Evolutionary conservation across 2,329 filamentous ascomycete species (phyloP).

Genomic region (Neoarthrinium moseri): DNA sequence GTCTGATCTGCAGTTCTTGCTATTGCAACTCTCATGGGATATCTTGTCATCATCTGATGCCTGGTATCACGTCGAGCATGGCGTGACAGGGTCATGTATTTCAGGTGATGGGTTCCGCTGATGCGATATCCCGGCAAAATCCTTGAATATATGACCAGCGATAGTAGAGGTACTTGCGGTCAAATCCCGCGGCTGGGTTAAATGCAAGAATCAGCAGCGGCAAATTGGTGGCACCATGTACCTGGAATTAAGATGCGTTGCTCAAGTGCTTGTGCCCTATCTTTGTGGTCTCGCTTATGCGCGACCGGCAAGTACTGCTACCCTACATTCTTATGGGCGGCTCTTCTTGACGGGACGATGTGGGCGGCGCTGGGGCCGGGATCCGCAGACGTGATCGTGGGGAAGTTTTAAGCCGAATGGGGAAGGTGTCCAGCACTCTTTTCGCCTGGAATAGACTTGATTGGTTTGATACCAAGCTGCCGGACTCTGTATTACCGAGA

Average conservation of each 20-base stretch:
- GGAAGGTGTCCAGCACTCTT: slow-evolving; percentile 1
- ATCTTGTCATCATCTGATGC: background rate
- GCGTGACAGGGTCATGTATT: background rate
- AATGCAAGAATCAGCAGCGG: too few relatives aligned
- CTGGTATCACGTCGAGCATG: background rate
- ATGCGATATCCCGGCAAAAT: background rate
- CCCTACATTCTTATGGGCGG: background rate
- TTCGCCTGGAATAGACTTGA: background rate
- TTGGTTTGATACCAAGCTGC: background rate
- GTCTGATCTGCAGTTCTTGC: background rate
- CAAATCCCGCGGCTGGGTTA: too few relatives aligned
- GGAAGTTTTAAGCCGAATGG: background rate
- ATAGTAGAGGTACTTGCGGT: background rate
- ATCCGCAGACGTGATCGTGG: background rate
- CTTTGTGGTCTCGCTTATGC: background rate
- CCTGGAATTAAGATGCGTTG: too few relatives aligned
- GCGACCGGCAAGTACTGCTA: background rate
- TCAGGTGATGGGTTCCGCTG: background rate
- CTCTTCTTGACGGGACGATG: slow-evolving; percentile 4
- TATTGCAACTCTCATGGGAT: background rate
- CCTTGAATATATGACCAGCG: background rate
- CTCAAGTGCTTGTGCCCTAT: background rate
- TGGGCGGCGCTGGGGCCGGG: background rate
- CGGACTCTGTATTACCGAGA: background rate
- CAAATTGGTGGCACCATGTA: too few relatives aligned